phyloP scores from a whole-genome alignment of 2,329 filamentous ascomycete species.

The Penicillium sp. region DNA sequence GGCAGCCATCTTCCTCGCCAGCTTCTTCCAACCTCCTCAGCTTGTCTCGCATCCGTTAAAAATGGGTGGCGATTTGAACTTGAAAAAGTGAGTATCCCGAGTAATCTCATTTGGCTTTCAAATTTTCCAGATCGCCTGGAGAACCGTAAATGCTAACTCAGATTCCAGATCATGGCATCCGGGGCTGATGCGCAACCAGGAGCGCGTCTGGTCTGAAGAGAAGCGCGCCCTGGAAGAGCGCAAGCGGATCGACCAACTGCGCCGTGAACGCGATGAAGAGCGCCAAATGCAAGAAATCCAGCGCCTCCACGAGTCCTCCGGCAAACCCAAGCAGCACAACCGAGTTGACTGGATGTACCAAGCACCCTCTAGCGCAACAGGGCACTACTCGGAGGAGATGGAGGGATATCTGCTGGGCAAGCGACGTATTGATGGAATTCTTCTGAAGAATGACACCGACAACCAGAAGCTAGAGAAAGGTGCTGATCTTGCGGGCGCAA shows the following conservation, averaged over 20 bases:
- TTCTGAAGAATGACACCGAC: constrained; percentile 71
- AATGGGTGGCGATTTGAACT: constrained; percentile 92
- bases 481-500: constrained; percentile 30
- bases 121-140: not conserved
- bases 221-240: constrained; percentile 89
- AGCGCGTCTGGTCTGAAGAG: constrained; percentile 84
- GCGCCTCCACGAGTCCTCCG: constrained; percentile 79
- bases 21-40: not conserved
- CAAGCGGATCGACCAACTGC: constrained; percentile 84
- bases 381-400: constrained; percentile 75
- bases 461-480: constrained; percentile 76
- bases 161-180: constrained; percentile 75
- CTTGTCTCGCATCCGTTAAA: constrained; percentile 38
- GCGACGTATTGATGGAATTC: constrained; percentile 72
- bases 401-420: constrained; percentile 92
- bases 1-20: constrained; percentile 5
- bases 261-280: constrained; percentile 92
- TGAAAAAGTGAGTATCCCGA: constrained; percentile 63
- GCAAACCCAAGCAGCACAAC: constrained; percentile 72
- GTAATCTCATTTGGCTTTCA: not conserved
- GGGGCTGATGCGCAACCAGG: constrained; percentile 82
- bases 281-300: constrained; percentile 88
- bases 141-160: constrained; percentile 13
- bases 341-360: constrained; percentile 98
- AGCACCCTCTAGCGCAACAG: constrained; percentile 69